phyloP scores from a whole-genome alignment of 495 filamentous ascomycete genomes.

The Aspergillus hancockii region DNA sequence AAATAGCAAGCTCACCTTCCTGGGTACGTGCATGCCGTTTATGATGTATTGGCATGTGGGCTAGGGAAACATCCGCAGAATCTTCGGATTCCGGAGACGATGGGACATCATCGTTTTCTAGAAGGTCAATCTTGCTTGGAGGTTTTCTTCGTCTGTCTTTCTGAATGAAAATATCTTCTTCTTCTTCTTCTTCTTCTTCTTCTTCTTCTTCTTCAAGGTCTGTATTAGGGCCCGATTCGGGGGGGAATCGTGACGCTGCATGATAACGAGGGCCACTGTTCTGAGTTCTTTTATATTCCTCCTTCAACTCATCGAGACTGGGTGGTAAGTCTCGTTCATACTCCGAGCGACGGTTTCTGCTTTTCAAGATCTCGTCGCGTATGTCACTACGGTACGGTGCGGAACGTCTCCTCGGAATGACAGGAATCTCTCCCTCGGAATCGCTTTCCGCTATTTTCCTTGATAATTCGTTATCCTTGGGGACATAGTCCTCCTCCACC shows the following conservation, averaged over 20 bases:
- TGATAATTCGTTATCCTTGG: neutral
- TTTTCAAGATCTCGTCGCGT: neutral
- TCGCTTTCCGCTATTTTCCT: neutral
- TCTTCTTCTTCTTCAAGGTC: constrained; percentile 12
- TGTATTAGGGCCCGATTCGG: constrained; percentile 9
- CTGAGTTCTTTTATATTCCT: constrained; percentile 4
- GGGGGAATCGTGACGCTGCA: constrained; percentile 1
- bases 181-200: constrained; percentile 14
- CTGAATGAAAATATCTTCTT: constrained; percentile 3
- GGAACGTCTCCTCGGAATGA: neutral
- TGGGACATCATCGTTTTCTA: constrained; percentile 8
- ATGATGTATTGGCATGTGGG: constrained; percentile 7
- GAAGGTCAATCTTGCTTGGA: constrained; percentile 1
- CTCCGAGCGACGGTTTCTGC: neutral
- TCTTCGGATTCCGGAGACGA: constrained; percentile 15
- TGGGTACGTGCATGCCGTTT: constrained; percentile 4
- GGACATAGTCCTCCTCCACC: constrained; percentile 1
- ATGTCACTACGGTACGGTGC: neutral
- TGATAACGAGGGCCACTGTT: constrained; percentile 8
- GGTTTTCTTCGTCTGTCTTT: constrained; percentile 5
- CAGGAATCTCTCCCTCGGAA: neutral
- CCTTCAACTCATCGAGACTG: neutral
- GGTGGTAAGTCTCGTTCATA: constrained; percentile 8
- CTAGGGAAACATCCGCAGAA: constrained; percentile 7
- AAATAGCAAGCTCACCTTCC: constrained; percentile 10